Evolutionary conservation across 176 grass and related monocot genomes (phyloP), one percentile per base, ranked within the genome.

Genomic region (Avena insularis): DNA sequence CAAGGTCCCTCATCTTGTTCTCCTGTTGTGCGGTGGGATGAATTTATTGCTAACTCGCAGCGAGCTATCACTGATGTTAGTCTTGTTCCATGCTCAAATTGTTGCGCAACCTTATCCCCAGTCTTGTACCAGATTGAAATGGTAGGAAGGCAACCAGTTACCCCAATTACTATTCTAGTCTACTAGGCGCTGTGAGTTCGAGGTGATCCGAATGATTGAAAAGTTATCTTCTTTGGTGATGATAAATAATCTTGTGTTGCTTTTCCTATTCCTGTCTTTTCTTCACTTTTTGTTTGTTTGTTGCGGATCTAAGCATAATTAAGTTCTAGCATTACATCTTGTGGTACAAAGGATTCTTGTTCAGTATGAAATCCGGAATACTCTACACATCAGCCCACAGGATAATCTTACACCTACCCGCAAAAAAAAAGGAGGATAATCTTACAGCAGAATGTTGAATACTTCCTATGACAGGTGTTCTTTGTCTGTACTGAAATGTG

Each of bases 241-340:
- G 40, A 65, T 49, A 48, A 29, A 19, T 65, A 65, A 65, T 47
- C 40, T 5, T 69, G 17, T 38, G 21, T 50, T 65, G 61, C 63
- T 64, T 53, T 64, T 64, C 21, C 5, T 55, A 51, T 75, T 54
- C 36, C 29, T 74, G 16, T 59, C 16, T 89, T 65, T 33, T 85
- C 19, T 21, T 31, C 8, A 36, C n/a, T 66, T 8, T 12, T 6
- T 4, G 16, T 77, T 47, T 7, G 11, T 29, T 29, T 63, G 29
- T 36, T 23, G 72, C 0, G 33, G 19, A 54, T 20, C 12, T 57
- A 20, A 60, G 60, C 45, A 7, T 19, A 33, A 65, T 65, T 15
- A 36, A 73, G 56, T 81, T 20, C n/a, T 38, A 33, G 9, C 79
- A 19, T 64, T 82, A 12, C 27, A 49, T 59, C 38, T 65, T 82